A percentile compares a stretch with the other conserved stretches of the same genome.
Evolutionary conservation across 768 basidiomycete species (phyloP).

Genomic region (Tylopilus felleus): DNA sequence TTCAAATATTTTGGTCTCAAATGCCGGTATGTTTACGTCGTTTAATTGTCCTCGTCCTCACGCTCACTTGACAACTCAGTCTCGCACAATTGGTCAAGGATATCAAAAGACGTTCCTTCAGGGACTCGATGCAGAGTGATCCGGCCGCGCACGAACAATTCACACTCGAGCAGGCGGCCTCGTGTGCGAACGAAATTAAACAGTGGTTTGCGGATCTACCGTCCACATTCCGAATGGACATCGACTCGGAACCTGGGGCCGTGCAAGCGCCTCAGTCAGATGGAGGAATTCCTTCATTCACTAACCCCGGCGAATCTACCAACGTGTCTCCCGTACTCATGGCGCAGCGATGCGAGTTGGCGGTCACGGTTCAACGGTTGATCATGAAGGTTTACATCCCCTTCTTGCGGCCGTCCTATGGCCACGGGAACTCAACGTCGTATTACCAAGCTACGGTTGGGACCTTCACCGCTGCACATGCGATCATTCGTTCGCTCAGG

Average conservation of each 20-base stretch:
- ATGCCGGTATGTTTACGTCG: constrained; percentile 47
- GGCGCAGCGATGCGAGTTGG: constrained; percentile 57
- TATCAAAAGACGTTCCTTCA: constrained; percentile 50
- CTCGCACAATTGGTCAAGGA: constrained; percentile 62
- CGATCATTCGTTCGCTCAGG: constrained; percentile 52
- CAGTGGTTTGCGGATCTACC: constrained; percentile 55
- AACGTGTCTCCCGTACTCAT: constrained; percentile 37
- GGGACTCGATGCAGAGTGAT: constrained; percentile 35
- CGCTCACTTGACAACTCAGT: constrained; percentile 31
- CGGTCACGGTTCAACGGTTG: constrained; percentile 56
- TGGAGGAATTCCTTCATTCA: constrained; percentile 1
- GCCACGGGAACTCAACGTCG: constrained; percentile 26
- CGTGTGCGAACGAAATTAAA: constrained; percentile 54
- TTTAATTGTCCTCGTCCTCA: not conserved
- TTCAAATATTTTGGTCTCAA: constrained; percentile 53
- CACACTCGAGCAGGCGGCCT: constrained; percentile 60
- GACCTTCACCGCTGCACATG: constrained; percentile 63
- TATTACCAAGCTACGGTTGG: constrained; percentile 55
- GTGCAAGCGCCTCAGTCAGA: constrained; percentile 13
- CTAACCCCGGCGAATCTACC: constrained; percentile 13
- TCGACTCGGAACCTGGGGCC: constrained; percentile 29
- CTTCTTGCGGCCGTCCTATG: constrained; percentile 46
- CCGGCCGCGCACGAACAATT: constrained; percentile 30
- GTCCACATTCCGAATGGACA: constrained; percentile 42
- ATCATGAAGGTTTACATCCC: constrained; percentile 67